phyloP scores from a whole-genome alignment of 1,139 yeast genomes.

The Pichia sp. region DNA sequence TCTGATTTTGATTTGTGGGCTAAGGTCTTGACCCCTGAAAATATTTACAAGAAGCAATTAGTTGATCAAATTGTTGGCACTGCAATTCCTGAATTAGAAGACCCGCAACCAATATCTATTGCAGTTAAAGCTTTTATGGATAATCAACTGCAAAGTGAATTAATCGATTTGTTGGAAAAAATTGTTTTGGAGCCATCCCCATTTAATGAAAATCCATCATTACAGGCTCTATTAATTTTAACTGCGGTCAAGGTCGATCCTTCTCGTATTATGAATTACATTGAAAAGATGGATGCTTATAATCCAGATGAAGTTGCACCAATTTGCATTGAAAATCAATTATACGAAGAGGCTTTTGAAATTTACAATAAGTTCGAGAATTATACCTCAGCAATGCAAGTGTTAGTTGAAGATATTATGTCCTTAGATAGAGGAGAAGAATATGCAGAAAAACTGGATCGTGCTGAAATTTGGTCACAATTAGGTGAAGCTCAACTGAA shows the following conservation, averaged over 20 bases:
- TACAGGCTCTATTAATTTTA: slow-evolving; percentile 85
- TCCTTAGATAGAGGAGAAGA: slow-evolving; percentile 92
- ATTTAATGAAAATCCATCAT: slow-evolving; percentile 87
- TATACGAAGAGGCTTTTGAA: slow-evolving; percentile 91
- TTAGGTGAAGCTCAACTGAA: slow-evolving; percentile 94
- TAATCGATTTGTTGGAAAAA: slow-evolving; percentile 90
- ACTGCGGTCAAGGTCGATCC: slow-evolving; percentile 96
- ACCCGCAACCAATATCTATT: slow-evolving; percentile 92
- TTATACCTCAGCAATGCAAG: slow-evolving; percentile 75
- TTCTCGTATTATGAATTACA: slow-evolving; percentile 71
- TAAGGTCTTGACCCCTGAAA: slow-evolving; percentile 65
- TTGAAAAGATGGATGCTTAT: slow-evolving; percentile 84
- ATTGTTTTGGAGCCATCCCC: slow-evolving; percentile 96
- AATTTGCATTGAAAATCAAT: slow-evolving; percentile 79
- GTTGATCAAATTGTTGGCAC: slow-evolving; percentile 93
- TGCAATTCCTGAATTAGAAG: slow-evolving; percentile 91
- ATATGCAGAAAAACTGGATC: slow-evolving; percentile 85
- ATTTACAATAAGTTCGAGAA: slow-evolving; percentile 82
- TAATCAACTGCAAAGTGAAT: slow-evolving; percentile 85
- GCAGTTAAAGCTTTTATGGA: slow-evolving; percentile 98
- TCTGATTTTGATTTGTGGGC: slow-evolving; percentile 81
- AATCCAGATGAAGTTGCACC: slow-evolving; percentile 94
- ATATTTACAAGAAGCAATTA: slow-evolving; percentile 80
- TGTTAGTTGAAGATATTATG: slow-evolving; percentile 86
- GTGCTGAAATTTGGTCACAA: slow-evolving; percentile 87